A percentile compares a stretch with the other conserved stretches of the same genome.
These are phyloP conservation scores for Lactarius hatsudake DNA, from an alignment of 768 basidiomycete genomes.

Conservation along the genomic window DNA sequence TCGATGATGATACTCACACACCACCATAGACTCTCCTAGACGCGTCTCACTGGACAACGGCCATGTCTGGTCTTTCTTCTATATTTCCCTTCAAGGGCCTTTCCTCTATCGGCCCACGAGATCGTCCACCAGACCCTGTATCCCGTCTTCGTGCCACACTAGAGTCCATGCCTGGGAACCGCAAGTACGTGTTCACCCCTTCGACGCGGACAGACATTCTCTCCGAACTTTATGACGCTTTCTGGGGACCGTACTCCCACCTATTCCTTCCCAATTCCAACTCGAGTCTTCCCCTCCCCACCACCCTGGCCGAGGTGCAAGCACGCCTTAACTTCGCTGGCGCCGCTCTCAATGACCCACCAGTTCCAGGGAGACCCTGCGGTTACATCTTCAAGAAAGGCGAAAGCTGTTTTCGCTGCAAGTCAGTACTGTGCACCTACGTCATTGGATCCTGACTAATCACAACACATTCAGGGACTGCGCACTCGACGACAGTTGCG, in stretches of 20 bases:
- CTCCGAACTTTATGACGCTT: slow-evolving; percentile 75
- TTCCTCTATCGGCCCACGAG: slow-evolving; percentile 52
- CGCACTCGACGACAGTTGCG: slow-evolving; percentile 83
- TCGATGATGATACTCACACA: no score
- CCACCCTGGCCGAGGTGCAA: slow-evolving; percentile 71
- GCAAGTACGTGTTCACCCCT: slow-evolving; percentile 74
- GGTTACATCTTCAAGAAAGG: slow-evolving; percentile 87
- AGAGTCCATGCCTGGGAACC: slow-evolving; percentile 76
- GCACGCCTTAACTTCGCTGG: slow-evolving; percentile 52
- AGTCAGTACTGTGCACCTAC: slow-evolving; percentile 49
- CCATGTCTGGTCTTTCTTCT: slow-evolving; percentile 46
- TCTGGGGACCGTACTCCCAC: slow-evolving; percentile 75
- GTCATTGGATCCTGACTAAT: slow-evolving; percentile 7
- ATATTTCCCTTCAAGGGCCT: slow-evolving; percentile 52
- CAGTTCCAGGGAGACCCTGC: slow-evolving; percentile 71
- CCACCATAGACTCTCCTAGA: no score
- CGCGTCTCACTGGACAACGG: neutral
- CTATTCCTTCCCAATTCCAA: slow-evolving; percentile 69
- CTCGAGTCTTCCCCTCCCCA: slow-evolving; percentile 57
- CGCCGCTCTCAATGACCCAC: slow-evolving; percentile 56
- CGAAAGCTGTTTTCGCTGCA: slow-evolving; percentile 92
- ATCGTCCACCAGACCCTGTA: slow-evolving; percentile 58
- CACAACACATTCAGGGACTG: slow-evolving; percentile 63
- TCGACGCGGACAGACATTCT: slow-evolving; percentile 76
- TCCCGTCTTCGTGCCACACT: slow-evolving; percentile 72